Base-by-base conservation (phyloP, 345 rosid genomes). In the Salix koriyanagi region DNA sequence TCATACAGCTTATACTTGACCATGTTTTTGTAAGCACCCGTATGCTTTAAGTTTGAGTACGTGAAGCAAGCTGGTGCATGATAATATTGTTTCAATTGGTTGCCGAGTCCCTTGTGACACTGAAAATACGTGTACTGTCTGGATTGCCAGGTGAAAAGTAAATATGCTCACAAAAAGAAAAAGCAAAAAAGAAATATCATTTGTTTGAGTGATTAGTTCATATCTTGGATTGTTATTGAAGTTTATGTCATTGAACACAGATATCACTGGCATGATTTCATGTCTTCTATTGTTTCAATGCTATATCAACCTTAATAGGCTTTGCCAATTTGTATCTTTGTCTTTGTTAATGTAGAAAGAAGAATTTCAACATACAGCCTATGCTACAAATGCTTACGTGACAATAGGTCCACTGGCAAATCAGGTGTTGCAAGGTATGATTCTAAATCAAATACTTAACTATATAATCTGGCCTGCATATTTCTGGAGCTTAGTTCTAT, bases 331-430 rank as follows among this genome's bases (percentile, higher is more conserved):
- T 46, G 18, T 46, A 12, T 46, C 18, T 12, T 14, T 46, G 18
- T 46, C 19, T 46, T 79, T 54, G 65, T 15, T 82, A 7, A 23
- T 84, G 87, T 75, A 93, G 99, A 89, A 87, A 83, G 97, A 95
- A 87, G 99, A 95, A 84, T 95, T 89, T 75, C 97, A 88, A 81
- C 99, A 95, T 89, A 91, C 97, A 73, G 89, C 99, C 72, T 93
- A 95, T 79, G 83, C 99, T 18, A 95, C 99, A 74, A 95, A 93
- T 85, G 94, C 97, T 75, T 95, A 95, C 77, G 92, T 95, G 76
- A 82, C 91, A 75, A 52, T 83, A 67, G 99, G 99, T 82, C 97
- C 96, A 14, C 80, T 91, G 83, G 92, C 93, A 56, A 95, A 84
- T 70, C 91, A 86, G 69, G 74, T 93, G 76, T 71, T 90, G 84